Evolutionary conservation across 2,329 filamentous ascomycete species (phyloP), one percentile per base, ranked within the genome.

Genomic region (Botryosphaeria dothidea): DNA sequence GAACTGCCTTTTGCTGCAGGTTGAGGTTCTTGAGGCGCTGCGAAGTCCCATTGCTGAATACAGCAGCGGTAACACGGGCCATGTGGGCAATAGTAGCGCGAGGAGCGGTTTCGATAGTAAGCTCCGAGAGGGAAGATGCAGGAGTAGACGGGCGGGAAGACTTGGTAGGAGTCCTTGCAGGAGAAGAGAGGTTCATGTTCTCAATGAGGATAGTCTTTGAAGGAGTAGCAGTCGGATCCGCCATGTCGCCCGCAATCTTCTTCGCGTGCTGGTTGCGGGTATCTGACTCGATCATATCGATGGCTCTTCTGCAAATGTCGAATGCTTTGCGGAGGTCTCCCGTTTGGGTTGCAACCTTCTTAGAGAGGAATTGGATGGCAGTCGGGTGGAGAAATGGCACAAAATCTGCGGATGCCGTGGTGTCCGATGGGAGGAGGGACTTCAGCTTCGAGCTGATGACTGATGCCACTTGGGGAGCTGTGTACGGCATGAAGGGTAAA

Each of bases 301-400:
- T 88, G 3, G 93, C 92, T 62, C 92, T 88, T 52, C 92, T 90
- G 76, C 94, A 93, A 66, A 99, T 92, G 77, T 97, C 94, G 72
- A 98, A 97, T 0, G 93, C 94, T 77, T 96, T 97, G 67, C 95
- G 91, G 56, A 99, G 79, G 76, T 99, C 95, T 48, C 95, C 95
- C 0, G 92, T 97, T 75, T 98, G 94, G 62, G 91, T 92, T 3
- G 95, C 91, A 17, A 99, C 92, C 76, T 98, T 99, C 76, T 95
- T 92, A 7, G 95, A 91, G 75, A 94, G 96, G 49, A 99, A 88
- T 72, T 96, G 92, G 70, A 99, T 93, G 19, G 95, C 95, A 13
- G 92, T 92, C 0, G 94, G 94, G 72, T 98, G 94, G 66, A 99
- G 87, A 73, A 98, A 97, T 0, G 95, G 95, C 3, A 96, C 80